These are phyloP conservation scores for Aspergillus glaucus DNA, from an alignment of 2,329 filamentous ascomycete genomes.

Conservation along the genomic window DNA sequence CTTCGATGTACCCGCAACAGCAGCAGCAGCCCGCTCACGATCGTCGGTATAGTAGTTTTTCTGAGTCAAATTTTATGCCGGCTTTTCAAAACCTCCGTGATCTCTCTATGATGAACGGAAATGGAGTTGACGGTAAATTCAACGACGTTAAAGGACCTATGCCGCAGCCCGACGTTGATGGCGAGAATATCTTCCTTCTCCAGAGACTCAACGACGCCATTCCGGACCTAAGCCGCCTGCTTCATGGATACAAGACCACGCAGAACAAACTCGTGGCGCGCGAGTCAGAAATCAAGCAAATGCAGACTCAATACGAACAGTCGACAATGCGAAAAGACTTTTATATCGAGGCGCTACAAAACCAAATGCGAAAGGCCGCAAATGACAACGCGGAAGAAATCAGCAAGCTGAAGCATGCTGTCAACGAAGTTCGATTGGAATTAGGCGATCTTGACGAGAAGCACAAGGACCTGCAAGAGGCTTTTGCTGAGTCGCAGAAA, in stretches of 20 bases:
- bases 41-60: conserved; percentile 24
- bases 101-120: conserved; percentile 17
- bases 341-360: conserved; percentile 47
- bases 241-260: conserved; percentile 45
- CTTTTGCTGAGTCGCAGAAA: conserved; percentile 39
- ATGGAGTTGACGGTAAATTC: neutral
- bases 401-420: conserved; percentile 34
- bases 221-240: conserved; percentile 40
- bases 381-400: conserved; percentile 47
- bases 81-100: conserved; percentile 28
- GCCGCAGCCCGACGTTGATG: conserved; percentile 24
- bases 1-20: neutral
- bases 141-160: conserved; percentile 17
- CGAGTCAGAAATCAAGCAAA: conserved; percentile 45
- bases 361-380: conserved; percentile 45
- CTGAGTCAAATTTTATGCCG: conserved; percentile 23
- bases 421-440: conserved; percentile 46
- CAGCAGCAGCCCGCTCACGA: conserved; percentile 19
- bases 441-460: conserved; percentile 47
- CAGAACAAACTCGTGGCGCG: conserved; percentile 45
- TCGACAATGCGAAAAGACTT: conserved; percentile 48
- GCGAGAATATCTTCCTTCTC: conserved; percentile 35
- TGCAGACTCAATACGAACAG: conserved; percentile 46
- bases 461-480: conserved; percentile 46
- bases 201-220: conserved; percentile 42